Evolutionary conservation across 805 yeast genomes (phyloP), one percentile per base, ranked within the genome.

Genomic region (Grigorovia transvaalensis): DNA sequence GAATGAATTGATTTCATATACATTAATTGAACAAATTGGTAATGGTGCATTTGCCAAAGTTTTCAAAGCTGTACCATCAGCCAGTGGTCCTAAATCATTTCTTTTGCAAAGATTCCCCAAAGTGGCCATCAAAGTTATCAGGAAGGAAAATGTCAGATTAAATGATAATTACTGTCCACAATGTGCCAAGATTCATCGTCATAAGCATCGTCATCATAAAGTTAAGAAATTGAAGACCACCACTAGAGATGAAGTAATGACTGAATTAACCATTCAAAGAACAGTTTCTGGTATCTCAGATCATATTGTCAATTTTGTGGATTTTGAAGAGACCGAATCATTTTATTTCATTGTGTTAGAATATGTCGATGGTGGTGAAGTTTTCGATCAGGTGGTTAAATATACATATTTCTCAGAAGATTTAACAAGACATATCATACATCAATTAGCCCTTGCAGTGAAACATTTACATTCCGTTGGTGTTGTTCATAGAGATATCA

Each of bases 31-130:
- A 48, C 72, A 75, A 60, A 75, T 85, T 53, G 95, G 95, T 15
- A 90, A 85, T 62, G 95, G 95, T 18, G 90, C 93, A 0, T 85
- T 85, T 57, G 82, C 90, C 2, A 75, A 78, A 29, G 95, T 85
- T n/a, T 82, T 81, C 65, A 77, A 78, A 51, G 89, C 88, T 38
- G 46, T 59, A 19, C 71, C 60, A 38, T 51, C 57, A 35, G 43
- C 53, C 23, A 50, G 50, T 29, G 58, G 60, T 13, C 23, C 52
- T 11, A 51, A 52, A 44, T 33, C 54, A 11, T 54, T 50, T 44
- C 51, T 58, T 45, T 30, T 51, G 19, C 54, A 51, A 27, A 53
- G 49, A 35, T 57, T 50, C 53, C 52, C 48, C 33, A 56, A 54
- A 48, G 78, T 78, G 27, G 82, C 82, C 2, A 68, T 78, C 46